phyloP scores from a whole-genome alignment of 306 rosid species.

The Styphnolobium japonicum region DNA sequence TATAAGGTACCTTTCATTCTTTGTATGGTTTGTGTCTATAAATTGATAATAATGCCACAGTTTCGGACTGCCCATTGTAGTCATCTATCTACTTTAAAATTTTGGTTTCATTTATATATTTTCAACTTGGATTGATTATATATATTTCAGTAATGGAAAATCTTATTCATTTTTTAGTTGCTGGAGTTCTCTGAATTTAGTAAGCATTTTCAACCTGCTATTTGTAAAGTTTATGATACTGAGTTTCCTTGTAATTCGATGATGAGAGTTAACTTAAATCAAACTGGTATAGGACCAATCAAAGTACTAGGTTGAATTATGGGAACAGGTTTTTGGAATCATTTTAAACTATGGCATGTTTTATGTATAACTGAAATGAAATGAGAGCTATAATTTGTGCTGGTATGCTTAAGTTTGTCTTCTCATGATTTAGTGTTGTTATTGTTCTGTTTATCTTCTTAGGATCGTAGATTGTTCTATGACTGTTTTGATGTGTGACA shows the following conservation, averaged over 20 bases:
- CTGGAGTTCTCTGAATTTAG: constrained; percentile 12
- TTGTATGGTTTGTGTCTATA: background rate
- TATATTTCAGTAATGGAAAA: background rate
- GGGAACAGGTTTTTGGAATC: too few species aligned
- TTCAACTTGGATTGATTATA: background rate
- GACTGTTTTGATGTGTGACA: too few species aligned
- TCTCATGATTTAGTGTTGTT: too few species aligned
- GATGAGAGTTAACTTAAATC: too few species aligned
- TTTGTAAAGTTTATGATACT: constrained; percentile 1
- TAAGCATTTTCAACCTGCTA: background rate
- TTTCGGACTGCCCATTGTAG: background rate
- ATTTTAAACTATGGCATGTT: too few species aligned
- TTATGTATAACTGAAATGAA: too few species aligned
- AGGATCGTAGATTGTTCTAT: too few species aligned
- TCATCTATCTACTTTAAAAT: background rate
- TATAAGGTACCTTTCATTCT: background rate
- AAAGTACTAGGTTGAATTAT: too few species aligned
- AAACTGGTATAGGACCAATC: too few species aligned
- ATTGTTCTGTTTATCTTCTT: too few species aligned
- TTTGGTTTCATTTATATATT: background rate
- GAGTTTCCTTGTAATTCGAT: constrained; percentile 14
- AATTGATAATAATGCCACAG: background rate
- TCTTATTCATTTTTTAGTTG: background rate
- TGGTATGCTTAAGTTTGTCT: too few species aligned
- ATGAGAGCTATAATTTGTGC: too few species aligned